Conservation (phyloP, 2,329 filamentous ascomycete genomes). For the Xylaria sp. region DNA sequence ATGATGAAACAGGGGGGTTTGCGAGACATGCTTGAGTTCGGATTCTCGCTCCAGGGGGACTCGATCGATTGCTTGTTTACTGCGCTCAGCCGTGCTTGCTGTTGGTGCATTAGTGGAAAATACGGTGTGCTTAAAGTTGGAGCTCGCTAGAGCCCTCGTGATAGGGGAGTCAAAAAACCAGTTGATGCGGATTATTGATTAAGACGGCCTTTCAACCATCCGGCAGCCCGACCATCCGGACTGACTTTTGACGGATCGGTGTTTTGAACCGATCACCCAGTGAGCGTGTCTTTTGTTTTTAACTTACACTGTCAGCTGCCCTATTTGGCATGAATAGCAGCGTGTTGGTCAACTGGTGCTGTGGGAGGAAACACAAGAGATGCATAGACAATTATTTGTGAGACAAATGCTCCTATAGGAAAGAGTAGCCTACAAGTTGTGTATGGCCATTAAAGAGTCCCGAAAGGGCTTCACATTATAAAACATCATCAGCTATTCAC, state of each 20-base stretch:
- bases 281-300: too few species aligned
- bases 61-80: too few species aligned
- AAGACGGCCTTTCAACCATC: not conserved
- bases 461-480: not conserved
- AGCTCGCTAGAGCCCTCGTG: not conserved
- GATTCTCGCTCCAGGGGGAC: too few species aligned
- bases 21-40: too few species aligned
- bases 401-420: constrained; percentile 4
- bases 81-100: too few species aligned
- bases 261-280: too few species aligned
- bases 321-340: not conserved
- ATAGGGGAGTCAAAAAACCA: not conserved
- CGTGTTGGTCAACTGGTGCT: not conserved
- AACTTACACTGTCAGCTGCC: constrained; percentile 12
- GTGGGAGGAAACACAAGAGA: constrained; percentile 28
- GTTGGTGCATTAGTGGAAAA: too few species aligned
- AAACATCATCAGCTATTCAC: not conserved
- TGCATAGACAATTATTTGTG: constrained; percentile 34
- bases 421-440: not conserved
- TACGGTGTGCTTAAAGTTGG: not conserved
- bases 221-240: not conserved
- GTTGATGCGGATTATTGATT: not conserved
- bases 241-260: too few species aligned
- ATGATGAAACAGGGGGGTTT: too few species aligned
- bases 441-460: not conserved